Evolutionary conservation across 1,284 basidiomycete genomes (phyloP), one percentile per base, ranked within the genome.

Genomic region (Somion occarium): DNA sequence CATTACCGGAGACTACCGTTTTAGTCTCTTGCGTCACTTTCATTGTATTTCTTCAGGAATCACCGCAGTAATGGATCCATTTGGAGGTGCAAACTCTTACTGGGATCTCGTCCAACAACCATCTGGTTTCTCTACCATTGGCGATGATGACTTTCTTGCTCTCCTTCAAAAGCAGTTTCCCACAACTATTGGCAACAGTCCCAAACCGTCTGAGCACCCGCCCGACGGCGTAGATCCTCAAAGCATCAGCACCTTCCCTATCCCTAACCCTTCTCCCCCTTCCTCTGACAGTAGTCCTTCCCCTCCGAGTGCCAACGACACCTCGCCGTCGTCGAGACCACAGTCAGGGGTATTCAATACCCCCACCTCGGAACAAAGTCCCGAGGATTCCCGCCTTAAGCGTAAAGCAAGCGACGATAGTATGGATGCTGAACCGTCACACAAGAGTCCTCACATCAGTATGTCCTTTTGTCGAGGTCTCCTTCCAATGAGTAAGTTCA

Each of bases 111-210:
- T 82, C 1, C 79, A 82, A 57, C 69, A 79, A 15, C 68, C 80
- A 7, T 71, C 78, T 47, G 61, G 67, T 19, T 81, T 83, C 71
- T 75, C 83, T n/a, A 78, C 82, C 46, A 69, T 88, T 46, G 75
- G 81, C 25, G 87, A 89, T 61, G 81, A 84, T 61, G 87, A 89
- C 67, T 88, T 91, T 59, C 79, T 91, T 50, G 80, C 83, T 15
- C 74, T 90, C 48, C 75, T 91, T 2, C 82, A 85, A 63, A 88
- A 87, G 60, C 87, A 89, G 64, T 88, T 86, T 60, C 73, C 47
- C 58, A 63, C 59, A 45, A 61, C 51, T 53, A 57, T 57, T 51
- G 62, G 56, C 57, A 54, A 53, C 38, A 50, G 51, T 34, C 53
- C 59, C 53, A 56, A 59, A 47, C 52, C 66, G 24, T 59, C 62